Evolutionary conservation across 2,329 filamentous ascomycete species (phyloP).

Genomic region (Cadophora gregata): DNA sequence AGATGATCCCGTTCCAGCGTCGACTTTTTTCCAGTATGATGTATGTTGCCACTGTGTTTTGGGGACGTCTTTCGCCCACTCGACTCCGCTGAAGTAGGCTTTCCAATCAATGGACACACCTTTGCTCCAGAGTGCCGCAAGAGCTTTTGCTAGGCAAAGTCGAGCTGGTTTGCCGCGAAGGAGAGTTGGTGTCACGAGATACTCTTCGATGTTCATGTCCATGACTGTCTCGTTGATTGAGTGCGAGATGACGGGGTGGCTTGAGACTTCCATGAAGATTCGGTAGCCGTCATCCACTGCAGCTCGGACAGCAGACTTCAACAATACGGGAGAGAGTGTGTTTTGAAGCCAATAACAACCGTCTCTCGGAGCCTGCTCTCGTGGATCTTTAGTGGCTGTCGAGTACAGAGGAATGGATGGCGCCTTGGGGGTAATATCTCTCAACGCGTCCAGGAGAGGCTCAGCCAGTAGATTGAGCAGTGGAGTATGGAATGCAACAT

Average conservation of each 20-base stretch:
- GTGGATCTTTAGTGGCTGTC: not conserved
- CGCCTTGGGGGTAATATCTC: conserved; percentile 9
- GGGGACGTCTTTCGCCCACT: conserved; percentile 42
- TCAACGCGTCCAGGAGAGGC: conserved; percentile 42
- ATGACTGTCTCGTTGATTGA: conserved; percentile 50
- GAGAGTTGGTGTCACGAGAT: conserved; percentile 44
- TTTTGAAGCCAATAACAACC: conserved; percentile 46
- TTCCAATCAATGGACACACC: conserved; percentile 44
- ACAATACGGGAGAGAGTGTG: conserved; percentile 47
- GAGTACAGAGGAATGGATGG: not conserved
- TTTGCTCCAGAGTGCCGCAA: conserved; percentile 41
- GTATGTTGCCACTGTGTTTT: conserved; percentile 38
- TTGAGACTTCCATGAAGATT: conserved; percentile 51
- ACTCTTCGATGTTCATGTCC: conserved; percentile 43
- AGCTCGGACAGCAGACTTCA: conserved; percentile 46
- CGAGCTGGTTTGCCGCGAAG: conserved; percentile 18
- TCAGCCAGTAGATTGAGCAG: conserved; percentile 44
- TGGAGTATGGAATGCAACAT: conserved; percentile 51
- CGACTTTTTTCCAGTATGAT: conserved; percentile 40
- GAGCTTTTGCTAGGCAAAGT: conserved; percentile 26
- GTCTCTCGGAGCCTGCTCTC: conserved; percentile 4
- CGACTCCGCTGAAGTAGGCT: conserved; percentile 29
- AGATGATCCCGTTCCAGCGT: not conserved
- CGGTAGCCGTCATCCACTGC: conserved; percentile 48
- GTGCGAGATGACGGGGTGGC: conserved; percentile 50